phyloP scores from a whole-genome alignment of 1,139 yeast genomes.

The Yamadazyma atlantica region DNA sequence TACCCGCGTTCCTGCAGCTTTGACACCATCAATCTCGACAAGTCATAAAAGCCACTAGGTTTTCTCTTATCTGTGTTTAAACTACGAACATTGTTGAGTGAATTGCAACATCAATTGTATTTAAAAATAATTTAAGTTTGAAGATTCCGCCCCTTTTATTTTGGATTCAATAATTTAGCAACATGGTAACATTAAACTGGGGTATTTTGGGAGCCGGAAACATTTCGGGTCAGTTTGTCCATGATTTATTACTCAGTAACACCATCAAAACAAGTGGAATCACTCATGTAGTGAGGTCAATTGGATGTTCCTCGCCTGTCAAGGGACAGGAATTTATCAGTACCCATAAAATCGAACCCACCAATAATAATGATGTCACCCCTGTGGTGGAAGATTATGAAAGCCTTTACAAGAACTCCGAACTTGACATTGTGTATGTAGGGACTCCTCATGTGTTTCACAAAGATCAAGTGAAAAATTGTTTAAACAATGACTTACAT shows the following conservation, averaged over 20 bases:
- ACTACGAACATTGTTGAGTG: neutral
- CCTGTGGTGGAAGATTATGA: slow-evolving; percentile 25
- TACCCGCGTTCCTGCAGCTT: too few relatives aligned
- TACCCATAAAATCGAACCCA: slow-evolving; percentile 3
- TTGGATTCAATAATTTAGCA: slow-evolving; percentile 15
- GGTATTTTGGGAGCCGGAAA: slow-evolving; percentile 50
- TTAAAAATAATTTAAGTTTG: neutral
- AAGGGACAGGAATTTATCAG: slow-evolving; percentile 28
- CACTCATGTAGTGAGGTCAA: slow-evolving; percentile 29
- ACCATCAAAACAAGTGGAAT: slow-evolving; percentile 17
- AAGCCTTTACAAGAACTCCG: slow-evolving; percentile 40
- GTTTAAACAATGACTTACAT: slow-evolving; percentile 52
- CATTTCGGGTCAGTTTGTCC: slow-evolving; percentile 39
- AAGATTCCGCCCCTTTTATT: neutral
- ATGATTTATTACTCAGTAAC: slow-evolving; percentile 34
- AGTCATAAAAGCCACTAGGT: neutral
- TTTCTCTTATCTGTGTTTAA: neutral
- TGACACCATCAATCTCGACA: too few relatives aligned
- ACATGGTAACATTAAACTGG: slow-evolving; percentile 25
- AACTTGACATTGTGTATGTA: slow-evolving; percentile 54
- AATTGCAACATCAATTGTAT: neutral
- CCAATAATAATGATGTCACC: slow-evolving; percentile 8
- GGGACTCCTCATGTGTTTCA: slow-evolving; percentile 63
- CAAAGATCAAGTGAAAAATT: slow-evolving; percentile 46
- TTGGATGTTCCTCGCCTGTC: slow-evolving; percentile 29